Conservation (phyloP, 208 protist species). For the Balamuthia mandrillaris region DNA sequence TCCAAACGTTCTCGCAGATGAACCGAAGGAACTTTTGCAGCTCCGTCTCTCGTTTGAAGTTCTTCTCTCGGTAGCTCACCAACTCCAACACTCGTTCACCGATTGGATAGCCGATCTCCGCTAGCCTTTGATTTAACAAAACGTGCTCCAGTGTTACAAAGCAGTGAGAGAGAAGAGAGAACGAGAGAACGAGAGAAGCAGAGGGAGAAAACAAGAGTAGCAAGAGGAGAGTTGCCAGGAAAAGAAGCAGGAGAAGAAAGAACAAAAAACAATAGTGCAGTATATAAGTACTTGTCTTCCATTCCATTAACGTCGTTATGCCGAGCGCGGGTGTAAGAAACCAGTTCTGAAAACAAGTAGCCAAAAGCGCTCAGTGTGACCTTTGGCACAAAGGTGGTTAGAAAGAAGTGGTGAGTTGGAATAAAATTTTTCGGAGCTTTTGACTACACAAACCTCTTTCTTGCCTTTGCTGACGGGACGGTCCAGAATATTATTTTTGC, state of each 20-base stretch:
- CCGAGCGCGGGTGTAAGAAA: conserved; percentile 70
- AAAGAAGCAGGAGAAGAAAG: no score
- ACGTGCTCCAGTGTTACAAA: no score
- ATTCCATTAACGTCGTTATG: conserved; percentile 58
- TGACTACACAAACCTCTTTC: conserved; percentile 8
- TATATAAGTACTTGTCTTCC: conserved; percentile 61
- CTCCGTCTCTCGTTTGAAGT: conserved; percentile 65
- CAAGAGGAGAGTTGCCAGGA: background rate
- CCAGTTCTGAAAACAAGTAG: conserved; percentile 75
- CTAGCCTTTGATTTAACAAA: no score
- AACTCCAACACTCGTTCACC: conserved; percentile 71
- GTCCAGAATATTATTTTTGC: conserved; percentile 62
- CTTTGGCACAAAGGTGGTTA: background rate
- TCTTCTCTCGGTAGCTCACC: conserved; percentile 59
- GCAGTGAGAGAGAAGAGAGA: no score
- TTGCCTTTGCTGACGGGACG: conserved; percentile 61
- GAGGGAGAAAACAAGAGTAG: background rate
- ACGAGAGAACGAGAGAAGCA: background rate
- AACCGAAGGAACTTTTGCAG: conserved; percentile 71
- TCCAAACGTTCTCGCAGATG: conserved; percentile 70
- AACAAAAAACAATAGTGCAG: no score
- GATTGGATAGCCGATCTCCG: conserved; percentile 66
- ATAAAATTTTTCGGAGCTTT: no score
- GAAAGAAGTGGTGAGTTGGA: background rate
- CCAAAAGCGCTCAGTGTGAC: conserved; percentile 67